These are phyloP conservation scores for Condylostoma magnum DNA, from an alignment of 169 alveolate species.

Conservation along the genomic window DNA sequence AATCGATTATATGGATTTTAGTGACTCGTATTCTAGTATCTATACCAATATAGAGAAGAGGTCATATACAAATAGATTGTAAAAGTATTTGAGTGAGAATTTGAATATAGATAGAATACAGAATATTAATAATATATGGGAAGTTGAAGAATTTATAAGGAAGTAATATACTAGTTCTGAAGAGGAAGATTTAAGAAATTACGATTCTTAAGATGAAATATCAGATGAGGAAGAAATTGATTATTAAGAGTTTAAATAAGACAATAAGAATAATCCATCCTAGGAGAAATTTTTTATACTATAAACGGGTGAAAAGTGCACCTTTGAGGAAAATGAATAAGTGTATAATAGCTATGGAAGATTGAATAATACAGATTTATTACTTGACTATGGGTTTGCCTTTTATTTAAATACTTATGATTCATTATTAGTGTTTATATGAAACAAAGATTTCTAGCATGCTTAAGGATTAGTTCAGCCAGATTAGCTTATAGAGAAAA, in stretches of 20 bases:
- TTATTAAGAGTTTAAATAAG: slow-evolving; percentile 1
- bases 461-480: too few relatives aligned
- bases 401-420: slow-evolving; percentile 20
- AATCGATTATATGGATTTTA: slow-evolving; percentile 8
- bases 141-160: background rate
- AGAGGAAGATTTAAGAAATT: slow-evolving; percentile 9
- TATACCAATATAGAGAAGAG: background rate
- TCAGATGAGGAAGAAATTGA: slow-evolving; percentile 6
- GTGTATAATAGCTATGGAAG: slow-evolving; percentile 31
- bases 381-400: slow-evolving; percentile 22
- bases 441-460: too few relatives aligned
- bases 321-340: slow-evolving; percentile 7
- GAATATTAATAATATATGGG: slow-evolving; percentile 10
- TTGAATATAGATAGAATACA: background rate
- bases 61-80: background rate
- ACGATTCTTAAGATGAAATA: background rate
- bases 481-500: too few relatives aligned
- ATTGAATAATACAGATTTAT: slow-evolving; percentile 22
- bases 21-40: background rate
- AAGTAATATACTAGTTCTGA: slow-evolving; percentile 13
- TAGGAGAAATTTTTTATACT: slow-evolving; percentile 10
- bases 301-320: slow-evolving; percentile 21
- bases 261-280: background rate
- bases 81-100: background rate
- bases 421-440: slow-evolving; percentile 17